Conservation (phyloP, 2,329 filamentous ascomycete species). For the Cladophialophora exuberans region DNA sequence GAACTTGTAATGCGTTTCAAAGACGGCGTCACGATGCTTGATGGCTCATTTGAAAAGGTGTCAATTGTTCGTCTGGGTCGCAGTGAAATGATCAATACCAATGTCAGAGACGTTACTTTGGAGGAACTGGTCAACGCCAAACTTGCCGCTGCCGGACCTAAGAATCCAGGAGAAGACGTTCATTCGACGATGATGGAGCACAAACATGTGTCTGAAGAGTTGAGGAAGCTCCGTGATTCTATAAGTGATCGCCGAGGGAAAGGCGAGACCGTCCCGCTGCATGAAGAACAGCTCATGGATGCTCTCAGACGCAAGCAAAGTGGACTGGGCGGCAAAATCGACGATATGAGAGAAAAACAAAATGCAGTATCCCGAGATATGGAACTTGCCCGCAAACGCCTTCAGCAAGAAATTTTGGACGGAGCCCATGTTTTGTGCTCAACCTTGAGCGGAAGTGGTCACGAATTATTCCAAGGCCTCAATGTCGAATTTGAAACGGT, state of each 20-base stretch:
- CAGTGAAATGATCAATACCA: conserved; percentile 87
- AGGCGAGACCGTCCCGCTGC: conserved; percentile 46
- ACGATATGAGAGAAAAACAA: conserved; percentile 82
- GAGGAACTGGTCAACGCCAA: conserved; percentile 85
- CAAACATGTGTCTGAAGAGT: conserved; percentile 63
- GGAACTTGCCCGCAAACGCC: conserved; percentile 79
- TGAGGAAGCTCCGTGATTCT: conserved; percentile 71
- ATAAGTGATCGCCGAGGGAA: conserved; percentile 68
- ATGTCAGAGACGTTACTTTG: conserved; percentile 87
- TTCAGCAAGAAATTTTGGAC: conserved; percentile 90
- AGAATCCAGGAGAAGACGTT: conserved; percentile 54
- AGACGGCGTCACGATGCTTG: conserved; percentile 76
- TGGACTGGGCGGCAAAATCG: conserved; percentile 78
- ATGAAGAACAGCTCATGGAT: conserved; percentile 76
- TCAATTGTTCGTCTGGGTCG: conserved; percentile 88
- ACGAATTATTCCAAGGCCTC: conserved; percentile 94
- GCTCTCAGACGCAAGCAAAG: conserved; percentile 75
- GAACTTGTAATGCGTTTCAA: conserved; percentile 94
- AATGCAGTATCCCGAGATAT: conserved; percentile 80
- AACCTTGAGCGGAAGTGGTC: conserved; percentile 91
- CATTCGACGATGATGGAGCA: conserved; percentile 72
- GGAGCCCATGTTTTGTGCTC: conserved; percentile 91
- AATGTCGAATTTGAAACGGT: conserved; percentile 98
- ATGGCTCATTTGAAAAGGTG: conserved; percentile 73
- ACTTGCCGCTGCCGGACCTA: conserved; percentile 55